These are phyloP conservation scores for Westerdykella ornata DNA, from an alignment of 2,329 filamentous ascomycete genomes.

Conservation along the genomic window DNA sequence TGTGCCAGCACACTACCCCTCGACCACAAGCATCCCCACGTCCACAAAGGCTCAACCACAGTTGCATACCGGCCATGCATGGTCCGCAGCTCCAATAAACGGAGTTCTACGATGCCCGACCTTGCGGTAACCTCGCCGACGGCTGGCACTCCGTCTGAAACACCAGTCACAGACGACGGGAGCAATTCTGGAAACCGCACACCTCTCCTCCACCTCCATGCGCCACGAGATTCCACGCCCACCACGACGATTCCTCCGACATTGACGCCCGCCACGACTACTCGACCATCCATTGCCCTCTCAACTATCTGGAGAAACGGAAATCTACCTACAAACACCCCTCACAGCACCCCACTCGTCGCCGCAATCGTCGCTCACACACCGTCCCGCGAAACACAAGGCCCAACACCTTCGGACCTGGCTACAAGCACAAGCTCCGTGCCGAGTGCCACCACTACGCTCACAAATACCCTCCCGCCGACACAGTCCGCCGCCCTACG, in stretches of 20 bases:
- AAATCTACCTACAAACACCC: slow-evolving; percentile 12
- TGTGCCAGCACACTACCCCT: not conserved
- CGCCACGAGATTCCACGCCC: slow-evolving; percentile 13
- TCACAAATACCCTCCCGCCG: slow-evolving; percentile 33
- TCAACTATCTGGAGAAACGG: slow-evolving; percentile 27
- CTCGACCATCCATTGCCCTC: slow-evolving; percentile 29
- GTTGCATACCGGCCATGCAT: slow-evolving; percentile 33
- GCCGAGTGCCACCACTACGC: slow-evolving; percentile 32
- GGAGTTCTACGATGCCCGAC: slow-evolving; percentile 28
- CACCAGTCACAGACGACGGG: slow-evolving; percentile 8
- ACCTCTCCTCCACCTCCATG: slow-evolving; percentile 9
- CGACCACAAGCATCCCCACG: slow-evolving; percentile 27
- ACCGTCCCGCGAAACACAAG: slow-evolving; percentile 24
- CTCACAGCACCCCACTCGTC: slow-evolving; percentile 9
- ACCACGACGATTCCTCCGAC: slow-evolving; percentile 24
- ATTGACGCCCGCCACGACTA: slow-evolving; percentile 33
- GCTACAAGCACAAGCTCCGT: slow-evolving; percentile 28
- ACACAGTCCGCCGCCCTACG: slow-evolving; percentile 35
- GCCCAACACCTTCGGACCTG: slow-evolving; percentile 22
- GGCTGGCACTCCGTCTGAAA: slow-evolving; percentile 20
- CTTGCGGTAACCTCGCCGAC: slow-evolving; percentile 20
- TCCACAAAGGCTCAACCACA: slow-evolving; percentile 27
- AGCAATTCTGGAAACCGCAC: slow-evolving; percentile 2
- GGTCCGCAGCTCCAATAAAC: slow-evolving; percentile 32
- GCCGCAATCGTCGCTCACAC: slow-evolving; percentile 25